phyloP scores from a whole-genome alignment of 306 rosid genomes.

The Myrica gale region DNA sequence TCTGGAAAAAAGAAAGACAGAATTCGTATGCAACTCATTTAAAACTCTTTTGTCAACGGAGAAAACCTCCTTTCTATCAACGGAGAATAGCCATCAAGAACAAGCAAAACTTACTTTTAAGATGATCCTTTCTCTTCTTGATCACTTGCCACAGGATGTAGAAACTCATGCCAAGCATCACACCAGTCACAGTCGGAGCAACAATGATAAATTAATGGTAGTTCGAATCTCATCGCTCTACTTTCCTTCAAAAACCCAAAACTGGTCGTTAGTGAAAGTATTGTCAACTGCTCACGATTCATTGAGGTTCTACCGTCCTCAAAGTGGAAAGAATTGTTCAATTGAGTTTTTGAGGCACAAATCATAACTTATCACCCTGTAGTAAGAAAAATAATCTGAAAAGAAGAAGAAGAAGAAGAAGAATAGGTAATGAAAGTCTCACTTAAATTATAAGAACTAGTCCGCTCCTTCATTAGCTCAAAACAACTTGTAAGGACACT shows the following conservation, averaged over 20 bases:
- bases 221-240: background rate
- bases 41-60: too few relatives aligned
- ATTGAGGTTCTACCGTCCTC: too few relatives aligned
- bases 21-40: too few relatives aligned
- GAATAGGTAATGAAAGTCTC: too few relatives aligned
- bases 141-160: background rate
- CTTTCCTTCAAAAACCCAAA: background rate
- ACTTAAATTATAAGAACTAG: too few relatives aligned
- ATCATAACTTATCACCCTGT: too few relatives aligned
- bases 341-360: too few relatives aligned
- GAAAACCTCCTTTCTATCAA: background rate
- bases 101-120: background rate
- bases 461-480: too few relatives aligned
- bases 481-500: too few relatives aligned
- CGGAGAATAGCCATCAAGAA: background rate
- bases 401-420: background rate
- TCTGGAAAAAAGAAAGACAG: too few relatives aligned
- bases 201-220: background rate
- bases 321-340: too few relatives aligned
- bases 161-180: background rate
- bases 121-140: background rate
- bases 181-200: background rate
- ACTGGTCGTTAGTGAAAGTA: background rate
- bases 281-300: too few relatives aligned
- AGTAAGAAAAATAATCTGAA: background rate